Evolutionary conservation across 495 filamentous ascomycete genomes (phyloP).

Genomic region (Aspergillus nidulans): DNA sequence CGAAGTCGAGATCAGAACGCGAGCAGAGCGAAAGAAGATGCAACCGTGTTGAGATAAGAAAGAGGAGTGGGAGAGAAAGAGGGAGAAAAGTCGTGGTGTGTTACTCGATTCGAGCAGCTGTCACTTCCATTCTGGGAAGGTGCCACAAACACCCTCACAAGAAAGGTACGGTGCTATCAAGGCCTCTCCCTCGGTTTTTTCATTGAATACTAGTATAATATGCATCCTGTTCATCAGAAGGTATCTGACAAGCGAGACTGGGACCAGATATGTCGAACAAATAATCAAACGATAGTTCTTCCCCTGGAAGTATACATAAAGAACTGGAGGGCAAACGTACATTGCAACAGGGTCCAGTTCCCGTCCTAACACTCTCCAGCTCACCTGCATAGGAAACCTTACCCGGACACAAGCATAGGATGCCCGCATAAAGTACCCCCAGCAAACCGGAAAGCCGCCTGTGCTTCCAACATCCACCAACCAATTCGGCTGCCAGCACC

Average conservation of each 20-base stretch:
- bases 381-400: not conserved
- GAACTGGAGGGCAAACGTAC: not conserved
- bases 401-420: not conserved
- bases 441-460: not conserved
- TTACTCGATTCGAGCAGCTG: constrained; percentile 1
- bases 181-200: not conserved
- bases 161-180: not conserved
- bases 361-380: not conserved
- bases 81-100: constrained; percentile 7
- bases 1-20: not conserved
- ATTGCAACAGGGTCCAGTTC: not conserved
- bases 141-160: constrained; percentile 3
- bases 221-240: too few species aligned
- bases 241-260: too few species aligned
- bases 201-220: too few species aligned
- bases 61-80: not conserved
- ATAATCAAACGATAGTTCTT: too few species aligned
- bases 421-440: not conserved
- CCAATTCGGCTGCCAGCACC: too few species aligned
- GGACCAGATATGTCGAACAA: too few species aligned
- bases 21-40: not conserved
- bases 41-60: not conserved
- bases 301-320: not conserved
- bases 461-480: not conserved
- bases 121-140: constrained; percentile 12